phyloP scores from a whole-genome alignment of 352 stramenopile species.

The Phytophthora pluvialis region DNA sequence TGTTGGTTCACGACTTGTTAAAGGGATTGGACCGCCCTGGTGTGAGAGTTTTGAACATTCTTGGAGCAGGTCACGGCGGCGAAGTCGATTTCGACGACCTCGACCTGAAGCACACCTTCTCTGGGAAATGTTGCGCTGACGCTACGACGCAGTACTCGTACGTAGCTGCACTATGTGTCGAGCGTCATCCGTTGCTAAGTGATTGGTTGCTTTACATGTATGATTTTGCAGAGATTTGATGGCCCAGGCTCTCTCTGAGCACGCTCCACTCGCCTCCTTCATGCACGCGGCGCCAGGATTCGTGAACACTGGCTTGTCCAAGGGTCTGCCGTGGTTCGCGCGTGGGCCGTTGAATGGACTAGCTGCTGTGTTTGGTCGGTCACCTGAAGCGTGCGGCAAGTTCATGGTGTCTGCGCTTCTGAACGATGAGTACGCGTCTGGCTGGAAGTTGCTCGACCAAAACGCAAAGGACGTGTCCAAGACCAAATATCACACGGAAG shows the following conservation, averaged over 20 bases:
- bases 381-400: constrained; percentile 26
- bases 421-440: constrained; percentile 25
- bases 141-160: constrained; percentile 37
- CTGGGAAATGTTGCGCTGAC: constrained; percentile 19
- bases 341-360: constrained; percentile 9
- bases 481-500: constrained; percentile 33
- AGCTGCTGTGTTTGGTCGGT: constrained; percentile 14
- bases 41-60: constrained; percentile 29
- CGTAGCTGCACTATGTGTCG: constrained; percentile 1
- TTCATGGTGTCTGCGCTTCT: constrained; percentile 26
- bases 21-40: constrained; percentile 22
- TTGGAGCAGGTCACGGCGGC: constrained; percentile 19
- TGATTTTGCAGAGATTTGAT: constrained; percentile 26
- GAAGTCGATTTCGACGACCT: constrained; percentile 27
- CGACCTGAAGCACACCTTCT: constrained; percentile 31
- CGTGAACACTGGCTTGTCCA: constrained; percentile 20
- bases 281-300: constrained; percentile 29
- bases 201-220: not conserved
- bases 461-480: constrained; percentile 16
- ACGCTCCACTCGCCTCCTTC: constrained; percentile 26
- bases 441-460: constrained; percentile 32
- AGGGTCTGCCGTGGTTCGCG: constrained; percentile 20
- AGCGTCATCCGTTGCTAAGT: not conserved
- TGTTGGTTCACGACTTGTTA: constrained; percentile 32
- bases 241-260: constrained; percentile 28